phyloP scores from a whole-genome alignment of 2,329 filamentous ascomycete species.

The Ascochyta pisi region DNA sequence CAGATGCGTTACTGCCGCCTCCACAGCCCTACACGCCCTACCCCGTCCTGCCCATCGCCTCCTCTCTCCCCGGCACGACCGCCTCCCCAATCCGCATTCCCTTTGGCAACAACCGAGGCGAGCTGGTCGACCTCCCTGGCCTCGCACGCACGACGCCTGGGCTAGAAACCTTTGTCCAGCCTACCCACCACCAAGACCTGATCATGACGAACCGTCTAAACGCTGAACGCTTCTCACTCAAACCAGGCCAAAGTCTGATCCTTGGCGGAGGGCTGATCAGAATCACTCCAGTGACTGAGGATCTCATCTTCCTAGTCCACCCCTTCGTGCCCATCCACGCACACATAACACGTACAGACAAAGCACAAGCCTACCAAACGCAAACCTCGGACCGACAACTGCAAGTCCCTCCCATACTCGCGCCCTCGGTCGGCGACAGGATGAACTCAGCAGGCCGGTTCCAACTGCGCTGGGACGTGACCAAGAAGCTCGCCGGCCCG shows the following conservation, averaged over 20 bases:
- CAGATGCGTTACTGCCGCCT: conserved; percentile 72
- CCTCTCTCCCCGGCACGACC: conserved; percentile 87
- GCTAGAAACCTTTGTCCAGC: conserved; percentile 73
- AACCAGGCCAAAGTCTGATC: conserved; percentile 78
- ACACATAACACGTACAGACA: conserved; percentile 80
- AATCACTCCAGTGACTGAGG: conserved; percentile 75
- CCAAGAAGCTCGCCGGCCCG: conserved; percentile 76
- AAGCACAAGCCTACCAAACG: conserved; percentile 76
- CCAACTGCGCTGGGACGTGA: conserved; percentile 80
- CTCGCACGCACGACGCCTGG: conserved; percentile 70
- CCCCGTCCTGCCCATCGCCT: conserved; percentile 85
- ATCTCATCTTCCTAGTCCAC: conserved; percentile 76
- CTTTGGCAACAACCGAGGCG: conserved; percentile 84
- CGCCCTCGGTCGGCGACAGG: conserved; percentile 45
- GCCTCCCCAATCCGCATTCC: conserved; percentile 93
- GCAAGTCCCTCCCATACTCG: conserved; percentile 67
- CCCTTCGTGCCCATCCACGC: conserved; percentile 80
- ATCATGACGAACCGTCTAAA: conserved; percentile 80
- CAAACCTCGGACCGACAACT: conserved; percentile 62
- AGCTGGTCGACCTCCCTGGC: conserved; percentile 91
- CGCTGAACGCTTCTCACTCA: conserved; percentile 76
- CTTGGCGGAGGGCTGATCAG: conserved; percentile 82
- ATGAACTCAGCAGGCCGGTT: conserved; percentile 72
- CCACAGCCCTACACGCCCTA: conserved; percentile 74
- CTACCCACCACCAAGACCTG: conserved; percentile 69